Conservation (phyloP, 805 yeast genomes). For the Lachancea cidri region DNA sequence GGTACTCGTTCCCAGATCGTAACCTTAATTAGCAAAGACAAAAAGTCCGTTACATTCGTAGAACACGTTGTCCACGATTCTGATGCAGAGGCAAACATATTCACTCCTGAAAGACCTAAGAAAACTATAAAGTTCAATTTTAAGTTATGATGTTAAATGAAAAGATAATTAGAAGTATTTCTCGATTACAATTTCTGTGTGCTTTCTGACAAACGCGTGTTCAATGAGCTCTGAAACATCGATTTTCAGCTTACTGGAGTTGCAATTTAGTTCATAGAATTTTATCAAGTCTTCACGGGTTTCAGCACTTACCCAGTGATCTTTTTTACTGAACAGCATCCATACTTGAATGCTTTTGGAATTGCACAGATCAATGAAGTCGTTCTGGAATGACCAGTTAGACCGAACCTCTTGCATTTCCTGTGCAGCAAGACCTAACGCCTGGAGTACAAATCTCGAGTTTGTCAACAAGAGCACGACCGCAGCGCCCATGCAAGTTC, state of each 20-base stretch:
- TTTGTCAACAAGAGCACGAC: slow-evolving; percentile 40
- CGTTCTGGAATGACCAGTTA: slow-evolving; percentile 48
- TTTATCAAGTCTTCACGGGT: slow-evolving; percentile 43
- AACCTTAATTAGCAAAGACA: slow-evolving; percentile 48
- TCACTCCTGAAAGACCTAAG: slow-evolving; percentile 21
- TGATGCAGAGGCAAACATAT: slow-evolving; percentile 32
- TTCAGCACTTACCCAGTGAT: slow-evolving; percentile 58
- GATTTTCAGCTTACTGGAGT: slow-evolving; percentile 25
- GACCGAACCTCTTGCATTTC: slow-evolving; percentile 51
- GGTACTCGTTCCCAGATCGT: slow-evolving; percentile 90
- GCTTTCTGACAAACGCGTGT: slow-evolving; percentile 59
- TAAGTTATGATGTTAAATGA: slow-evolving; percentile 10
- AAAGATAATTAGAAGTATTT: slow-evolving; percentile 11
- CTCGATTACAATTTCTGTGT: slow-evolving; percentile 38
- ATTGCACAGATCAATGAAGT: slow-evolving; percentile 35
- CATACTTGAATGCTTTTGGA: slow-evolving; percentile 36
- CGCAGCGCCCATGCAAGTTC: slow-evolving; percentile 33
- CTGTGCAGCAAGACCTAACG: slow-evolving; percentile 50
- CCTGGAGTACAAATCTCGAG: slow-evolving; percentile 46
- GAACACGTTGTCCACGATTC: slow-evolving; percentile 57
- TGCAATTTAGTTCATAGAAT: slow-evolving; percentile 30
- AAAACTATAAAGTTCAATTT: slow-evolving; percentile 22
- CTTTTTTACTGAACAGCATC: slow-evolving; percentile 53
- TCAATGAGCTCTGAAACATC: slow-evolving; percentile 36
- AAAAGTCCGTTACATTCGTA: slow-evolving; percentile 47